Conservation (phyloP, 176 grass and related monocot species). For the Urochloa ruziziensis region DNA sequence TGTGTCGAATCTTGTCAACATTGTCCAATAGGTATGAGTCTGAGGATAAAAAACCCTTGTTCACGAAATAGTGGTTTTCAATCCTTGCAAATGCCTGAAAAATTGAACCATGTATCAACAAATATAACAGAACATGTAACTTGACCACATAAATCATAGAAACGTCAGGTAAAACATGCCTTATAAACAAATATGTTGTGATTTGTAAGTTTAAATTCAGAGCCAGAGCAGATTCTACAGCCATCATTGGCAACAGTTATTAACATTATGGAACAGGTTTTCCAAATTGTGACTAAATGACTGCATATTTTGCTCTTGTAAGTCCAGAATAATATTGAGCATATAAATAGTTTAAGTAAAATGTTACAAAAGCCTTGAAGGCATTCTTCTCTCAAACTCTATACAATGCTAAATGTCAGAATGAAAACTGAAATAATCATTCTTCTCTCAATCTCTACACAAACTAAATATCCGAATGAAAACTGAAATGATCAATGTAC, state of each 20-base stretch:
- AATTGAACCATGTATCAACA: not conserved
- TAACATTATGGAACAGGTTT: not conserved
- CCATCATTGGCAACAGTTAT: not conserved
- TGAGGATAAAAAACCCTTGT: slow-evolving; percentile 83
- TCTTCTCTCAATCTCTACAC: not conserved
- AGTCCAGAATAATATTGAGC: not conserved
- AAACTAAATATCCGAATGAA: not conserved
- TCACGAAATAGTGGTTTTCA: slow-evolving; percentile 94
- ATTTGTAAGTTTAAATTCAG: not conserved
- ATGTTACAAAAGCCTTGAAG: not conserved
- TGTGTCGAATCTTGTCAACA: slow-evolving; percentile 90
- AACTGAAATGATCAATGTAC: not conserved
- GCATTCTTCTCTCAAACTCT: not conserved
- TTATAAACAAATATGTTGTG: not conserved
- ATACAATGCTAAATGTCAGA: not conserved
- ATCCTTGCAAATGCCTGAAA: slow-evolving; percentile 93
- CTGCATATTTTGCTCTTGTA: not conserved
- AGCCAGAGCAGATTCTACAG: not conserved
- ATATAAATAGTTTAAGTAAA: not conserved
- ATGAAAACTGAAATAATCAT: not conserved
- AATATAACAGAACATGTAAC: not conserved
- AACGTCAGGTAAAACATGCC: not conserved
- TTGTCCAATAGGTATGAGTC: slow-evolving; percentile 85
- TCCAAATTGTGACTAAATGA: not conserved
- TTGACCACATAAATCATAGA: not conserved